A percentile compares a stretch with the other conserved stretches of the same genome.
Evolutionary conservation across 2,329 filamentous ascomycete genomes (phyloP).

Genomic region (Aspergillus ochraceoroseus): DNA sequence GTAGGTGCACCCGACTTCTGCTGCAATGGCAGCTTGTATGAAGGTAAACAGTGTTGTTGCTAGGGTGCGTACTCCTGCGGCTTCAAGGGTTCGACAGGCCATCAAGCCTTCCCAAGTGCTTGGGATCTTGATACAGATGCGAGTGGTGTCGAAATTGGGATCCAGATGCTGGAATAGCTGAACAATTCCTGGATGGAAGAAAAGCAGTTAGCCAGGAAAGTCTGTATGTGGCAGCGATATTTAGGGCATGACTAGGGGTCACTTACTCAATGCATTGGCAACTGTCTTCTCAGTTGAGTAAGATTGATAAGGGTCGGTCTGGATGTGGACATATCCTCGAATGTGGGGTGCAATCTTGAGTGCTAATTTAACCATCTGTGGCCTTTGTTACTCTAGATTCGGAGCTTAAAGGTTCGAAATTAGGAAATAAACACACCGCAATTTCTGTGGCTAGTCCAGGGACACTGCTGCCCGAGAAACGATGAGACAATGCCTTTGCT

Average conservation of each 20-base stretch:
- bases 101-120: constrained; percentile 60
- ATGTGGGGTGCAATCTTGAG: constrained; percentile 50
- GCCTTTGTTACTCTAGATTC: background rate
- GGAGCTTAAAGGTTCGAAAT: background rate
- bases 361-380: constrained; percentile 54
- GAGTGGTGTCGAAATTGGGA: constrained; percentile 43
- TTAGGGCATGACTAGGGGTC: too few species aligned
- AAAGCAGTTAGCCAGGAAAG: background rate
- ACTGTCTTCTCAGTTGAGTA: constrained; percentile 50
- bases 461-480: constrained; percentile 36
- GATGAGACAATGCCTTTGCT: constrained; percentile 36
- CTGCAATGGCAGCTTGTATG: constrained; percentile 56
- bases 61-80: constrained; percentile 53
- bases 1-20: constrained; percentile 55
- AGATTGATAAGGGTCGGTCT: constrained; percentile 55
- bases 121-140: constrained; percentile 61
- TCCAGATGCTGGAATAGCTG: constrained; percentile 46
- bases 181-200: constrained; percentile 45
- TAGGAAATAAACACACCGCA: constrained; percentile 40
- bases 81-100: constrained; percentile 54
- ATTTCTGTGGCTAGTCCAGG: constrained; percentile 55
- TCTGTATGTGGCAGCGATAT: too few species aligned
- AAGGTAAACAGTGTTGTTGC: constrained; percentile 61
- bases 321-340: constrained; percentile 53
- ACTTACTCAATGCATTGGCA: constrained; percentile 49